These are phyloP conservation scores for Fraxinus americana DNA, from an alignment of 257 asterid genomes.

Conservation along the genomic window DNA sequence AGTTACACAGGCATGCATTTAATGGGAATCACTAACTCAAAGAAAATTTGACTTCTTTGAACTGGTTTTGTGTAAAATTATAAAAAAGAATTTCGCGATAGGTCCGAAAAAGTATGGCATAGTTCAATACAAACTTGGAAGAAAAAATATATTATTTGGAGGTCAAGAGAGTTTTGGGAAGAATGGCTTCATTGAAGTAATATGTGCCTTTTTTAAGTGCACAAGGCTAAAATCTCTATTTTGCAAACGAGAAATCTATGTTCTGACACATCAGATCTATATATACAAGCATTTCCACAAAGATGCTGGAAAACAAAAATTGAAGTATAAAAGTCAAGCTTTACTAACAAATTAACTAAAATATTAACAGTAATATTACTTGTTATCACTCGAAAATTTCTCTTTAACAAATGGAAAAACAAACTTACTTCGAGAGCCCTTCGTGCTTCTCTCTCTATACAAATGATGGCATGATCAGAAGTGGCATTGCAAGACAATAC, in stretches of 20 bases:
- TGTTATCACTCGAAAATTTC: not conserved
- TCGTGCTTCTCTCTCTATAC: slow-evolving; percentile 81
- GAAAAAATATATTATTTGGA: not conserved
- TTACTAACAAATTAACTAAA: not conserved
- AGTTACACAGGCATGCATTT: not conserved
- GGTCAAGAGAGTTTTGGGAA: not conserved
- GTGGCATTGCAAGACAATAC: slow-evolving; percentile 89
- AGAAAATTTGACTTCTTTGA: not conserved
- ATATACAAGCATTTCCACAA: not conserved
- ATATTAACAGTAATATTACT: not conserved
- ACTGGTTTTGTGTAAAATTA: not conserved
- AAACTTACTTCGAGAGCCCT: slow-evolving; percentile 68
- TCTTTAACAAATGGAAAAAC: slow-evolving; percentile 1
- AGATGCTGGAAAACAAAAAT: not conserved
- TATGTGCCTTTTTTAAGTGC: not conserved
- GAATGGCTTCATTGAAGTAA: not conserved
- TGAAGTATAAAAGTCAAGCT: not conserved
- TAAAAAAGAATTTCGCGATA: not conserved
- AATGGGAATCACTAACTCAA: not conserved
- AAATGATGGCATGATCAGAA: slow-evolving; percentile 84
- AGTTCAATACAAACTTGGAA: not conserved
- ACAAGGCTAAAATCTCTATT: not conserved
- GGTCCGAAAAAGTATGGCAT: not conserved
- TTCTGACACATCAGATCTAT: not conserved
- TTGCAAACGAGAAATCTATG: not conserved